Percentiles rank a stretch among this genome's conserved stretches.
Evolutionary conservation across 73 alveolate genomes (phyloP).

Genomic region (Stentor coeruleus): DNA sequence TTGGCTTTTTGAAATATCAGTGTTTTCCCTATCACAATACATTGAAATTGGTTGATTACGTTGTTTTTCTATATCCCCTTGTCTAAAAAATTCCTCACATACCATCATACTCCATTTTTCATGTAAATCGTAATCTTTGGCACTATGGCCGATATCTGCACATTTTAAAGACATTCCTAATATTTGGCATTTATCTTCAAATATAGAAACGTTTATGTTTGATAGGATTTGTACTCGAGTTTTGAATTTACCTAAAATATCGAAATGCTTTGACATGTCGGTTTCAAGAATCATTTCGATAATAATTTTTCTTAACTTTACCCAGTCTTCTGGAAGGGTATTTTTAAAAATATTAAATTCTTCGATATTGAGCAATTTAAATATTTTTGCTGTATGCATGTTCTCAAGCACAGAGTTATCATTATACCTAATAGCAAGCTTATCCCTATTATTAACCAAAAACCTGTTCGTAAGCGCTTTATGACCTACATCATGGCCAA

Average conservation of each 20-base stretch:
- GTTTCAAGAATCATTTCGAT: conserved; percentile 42
- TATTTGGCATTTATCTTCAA: conserved; percentile 51
- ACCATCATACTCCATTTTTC: conserved; percentile 71
- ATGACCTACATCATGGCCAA: conserved; percentile 60
- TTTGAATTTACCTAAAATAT: conserved; percentile 45
- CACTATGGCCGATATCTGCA: conserved; percentile 46
- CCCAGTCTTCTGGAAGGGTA: conserved; percentile 31
- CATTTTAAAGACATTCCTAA: conserved; percentile 36
- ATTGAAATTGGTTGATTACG: conserved; percentile 58
- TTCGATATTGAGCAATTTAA: conserved; percentile 38
- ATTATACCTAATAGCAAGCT: conserved; percentile 65
- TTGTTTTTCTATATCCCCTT: conserved; percentile 81
- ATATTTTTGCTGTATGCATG: conserved; percentile 69
- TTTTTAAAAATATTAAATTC: conserved; percentile 58
- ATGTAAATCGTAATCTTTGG: conserved; percentile 40
- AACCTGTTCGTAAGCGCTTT: too few species aligned
- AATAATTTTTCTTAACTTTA: conserved; percentile 44
- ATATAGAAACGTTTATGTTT: conserved; percentile 47
- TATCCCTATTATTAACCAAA: conserved; percentile 59
- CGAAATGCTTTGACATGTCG: conserved; percentile 53
- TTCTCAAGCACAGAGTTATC: conserved; percentile 68
- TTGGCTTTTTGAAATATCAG: too few species aligned
- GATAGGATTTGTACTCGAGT: conserved; percentile 53
- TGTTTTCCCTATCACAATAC: conserved; percentile 81
- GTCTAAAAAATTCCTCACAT: conserved; percentile 71